Percentiles rank a stretch among this genome's conserved stretches.
Conservation (phyloP, 805 yeast species). For the Metschnikowia santaceciliae region DNA sequence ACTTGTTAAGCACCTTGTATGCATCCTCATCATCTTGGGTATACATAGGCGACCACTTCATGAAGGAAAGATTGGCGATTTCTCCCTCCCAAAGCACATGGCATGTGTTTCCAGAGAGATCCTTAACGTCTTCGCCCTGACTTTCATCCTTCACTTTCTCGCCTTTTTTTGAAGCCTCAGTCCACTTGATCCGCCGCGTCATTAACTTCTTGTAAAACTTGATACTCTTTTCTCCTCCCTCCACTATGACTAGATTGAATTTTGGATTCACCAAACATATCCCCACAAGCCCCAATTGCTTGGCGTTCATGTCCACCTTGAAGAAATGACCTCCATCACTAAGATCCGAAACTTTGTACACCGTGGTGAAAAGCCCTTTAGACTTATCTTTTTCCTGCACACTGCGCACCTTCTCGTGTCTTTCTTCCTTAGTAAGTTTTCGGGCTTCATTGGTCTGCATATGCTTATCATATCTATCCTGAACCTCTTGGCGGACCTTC, state of each 20-base stretch:
- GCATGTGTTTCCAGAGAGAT: slow-evolving; percentile 44
- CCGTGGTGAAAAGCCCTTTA: slow-evolving; percentile 53
- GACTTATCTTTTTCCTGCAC: slow-evolving; percentile 47
- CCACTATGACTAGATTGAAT: slow-evolving; percentile 62
- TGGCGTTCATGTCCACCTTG: slow-evolving; percentile 78
- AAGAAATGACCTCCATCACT: slow-evolving; percentile 63
- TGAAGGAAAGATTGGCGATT: slow-evolving; percentile 49
- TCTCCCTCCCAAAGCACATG: slow-evolving; percentile 70
- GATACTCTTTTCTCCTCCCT: slow-evolving; percentile 65
- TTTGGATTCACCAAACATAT: slow-evolving; percentile 44
- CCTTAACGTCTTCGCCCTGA: slow-evolving; percentile 11
- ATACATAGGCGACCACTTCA: slow-evolving; percentile 64
- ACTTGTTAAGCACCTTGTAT: slow-evolving; percentile 43
- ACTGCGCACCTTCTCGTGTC: slow-evolving; percentile 43
- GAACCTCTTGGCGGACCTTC: slow-evolving; percentile 65
- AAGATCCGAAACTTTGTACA: slow-evolving; percentile 53
- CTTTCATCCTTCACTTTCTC: not conserved
- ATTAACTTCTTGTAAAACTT: slow-evolving; percentile 62
- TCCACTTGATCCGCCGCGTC: slow-evolving; percentile 68
- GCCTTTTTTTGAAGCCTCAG: slow-evolving; percentile 17
- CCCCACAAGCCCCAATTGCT: slow-evolving; percentile 66
- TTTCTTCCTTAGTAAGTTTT: slow-evolving; percentile 55
- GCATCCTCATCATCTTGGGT: slow-evolving; percentile 51
- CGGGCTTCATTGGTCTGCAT: slow-evolving; percentile 57
- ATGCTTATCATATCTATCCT: slow-evolving; percentile 57